phyloP scores from a whole-genome alignment of 306 rosid species.

The Herpetospermum pedunculosum region DNA sequence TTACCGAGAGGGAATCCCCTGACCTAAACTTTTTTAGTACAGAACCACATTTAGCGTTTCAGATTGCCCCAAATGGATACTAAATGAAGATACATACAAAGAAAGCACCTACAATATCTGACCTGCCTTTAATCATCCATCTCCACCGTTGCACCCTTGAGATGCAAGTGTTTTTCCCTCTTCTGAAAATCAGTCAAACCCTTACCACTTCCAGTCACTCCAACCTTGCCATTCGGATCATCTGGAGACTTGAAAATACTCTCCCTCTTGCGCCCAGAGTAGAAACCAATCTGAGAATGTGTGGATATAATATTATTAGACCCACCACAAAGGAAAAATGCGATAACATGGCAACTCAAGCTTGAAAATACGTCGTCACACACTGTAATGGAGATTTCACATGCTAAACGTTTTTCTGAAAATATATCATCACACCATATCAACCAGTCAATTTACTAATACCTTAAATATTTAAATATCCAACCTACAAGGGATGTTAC shows the following conservation, averaged over 20 bases:
- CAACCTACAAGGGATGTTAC: no score
- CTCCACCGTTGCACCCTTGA: constrained; percentile 76
- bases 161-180: constrained; percentile 94
- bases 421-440: no score
- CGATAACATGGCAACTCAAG: background rate
- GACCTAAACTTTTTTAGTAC: background rate
- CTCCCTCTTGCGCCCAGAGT: constrained; percentile 82
- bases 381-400: background rate
- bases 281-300: constrained; percentile 61
- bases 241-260: constrained; percentile 98
- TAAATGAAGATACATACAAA: constrained; percentile 1
- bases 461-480: no score
- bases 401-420: no score
- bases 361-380: background rate
- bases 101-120: background rate
- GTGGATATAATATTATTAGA: background rate
- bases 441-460: no score
- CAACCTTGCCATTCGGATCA: constrained; percentile 91
- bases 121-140: constrained; percentile 48
- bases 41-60: background rate
- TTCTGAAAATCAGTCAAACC: constrained; percentile 95
- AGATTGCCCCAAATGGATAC: background rate
- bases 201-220: constrained; percentile 98
- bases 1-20: background rate
- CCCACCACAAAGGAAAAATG: background rate